Percentiles rank a stretch among this genome's conserved stretches.
phyloP scores from a whole-genome alignment of 441 rosid genomes.

The Populus hybrid region DNA sequence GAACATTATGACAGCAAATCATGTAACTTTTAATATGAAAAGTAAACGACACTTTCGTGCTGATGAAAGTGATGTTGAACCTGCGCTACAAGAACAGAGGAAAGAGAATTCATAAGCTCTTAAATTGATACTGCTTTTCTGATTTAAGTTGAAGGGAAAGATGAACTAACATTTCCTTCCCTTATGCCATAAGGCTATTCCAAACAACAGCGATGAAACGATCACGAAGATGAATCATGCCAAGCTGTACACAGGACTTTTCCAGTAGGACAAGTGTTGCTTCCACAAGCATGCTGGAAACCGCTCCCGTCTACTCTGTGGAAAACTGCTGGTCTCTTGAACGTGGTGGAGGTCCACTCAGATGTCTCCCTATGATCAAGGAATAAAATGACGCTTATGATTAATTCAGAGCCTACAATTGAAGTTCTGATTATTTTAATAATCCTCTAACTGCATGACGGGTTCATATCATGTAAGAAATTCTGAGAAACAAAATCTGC shows the following conservation, averaged over 20 bases:
- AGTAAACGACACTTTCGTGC: background rate
- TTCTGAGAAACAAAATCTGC: background rate
- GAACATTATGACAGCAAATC: no score
- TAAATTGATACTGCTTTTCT: background rate
- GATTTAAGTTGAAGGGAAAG: background rate
- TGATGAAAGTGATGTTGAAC: conserved; percentile 1
- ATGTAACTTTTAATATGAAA: no score
- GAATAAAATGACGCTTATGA: background rate
- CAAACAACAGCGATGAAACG: conserved; percentile 41
- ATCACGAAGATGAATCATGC: conserved; percentile 30
- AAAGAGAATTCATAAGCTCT: background rate
- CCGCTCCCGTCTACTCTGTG: conserved; percentile 46
- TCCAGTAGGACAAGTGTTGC: conserved; percentile 57
- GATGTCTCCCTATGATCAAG: background rate
- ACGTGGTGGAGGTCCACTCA: conserved; percentile 24
- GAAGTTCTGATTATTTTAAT: background rate
- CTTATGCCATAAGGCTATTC: conserved; percentile 50
- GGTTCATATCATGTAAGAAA: background rate
- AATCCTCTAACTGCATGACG: background rate
- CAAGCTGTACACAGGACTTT: conserved; percentile 57
- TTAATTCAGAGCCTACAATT: background rate
- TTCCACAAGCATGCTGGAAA: conserved; percentile 64
- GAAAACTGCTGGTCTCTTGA: conserved; percentile 47
- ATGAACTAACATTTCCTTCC: conserved; percentile 51
- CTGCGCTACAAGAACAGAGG: conserved; percentile 8